Evolutionary conservation across 306 rosid species (phyloP), one percentile per base, ranked within the genome.

Genomic region (Cyclanthera cordifolia): DNA sequence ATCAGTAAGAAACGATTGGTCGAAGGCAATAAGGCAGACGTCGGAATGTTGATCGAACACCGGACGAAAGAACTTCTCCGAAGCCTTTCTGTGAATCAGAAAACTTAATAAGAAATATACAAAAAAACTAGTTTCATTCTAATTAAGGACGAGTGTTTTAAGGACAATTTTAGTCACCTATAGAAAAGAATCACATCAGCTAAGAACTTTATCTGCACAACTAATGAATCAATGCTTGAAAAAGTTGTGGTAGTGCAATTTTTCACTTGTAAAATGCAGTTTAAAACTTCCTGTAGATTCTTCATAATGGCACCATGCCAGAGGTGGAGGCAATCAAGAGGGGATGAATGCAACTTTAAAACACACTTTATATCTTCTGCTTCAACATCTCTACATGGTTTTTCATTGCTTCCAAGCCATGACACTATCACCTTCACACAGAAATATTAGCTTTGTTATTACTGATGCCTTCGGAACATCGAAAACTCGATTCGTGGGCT

Each of bases 251-350:
- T 17, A 1, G 48, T 34, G 67, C 48, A 59, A 13, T 72, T 81
- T 76, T 85, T 87, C 11, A 82, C 50, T 76, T 82, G 84, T 71
- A 76, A 71, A 23, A 90, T 83, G 74, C 88, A 87, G 67, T 83
- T 78, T 74, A 82, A 77, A 72, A 83, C 75, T 67, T 74, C 83
- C 60, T 77, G 79, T 71, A 93, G 59, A 72, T 93, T 90, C 81
- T 83, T 86, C 82, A 30, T 78, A 64, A 93, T 76, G 69, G 87
- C 89, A 58, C 77, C 68, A 66, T 93, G 94, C 98, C 98, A 93
- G 52, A 89, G 74, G 47, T 79, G 83, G 71, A 93, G 94, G 70
- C 86, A 84, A 65, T 85, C 84, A 79, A 89, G 74, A 49, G 84
- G 91, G 75, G 65, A 70, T 51, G 71, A 82, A 76, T 74, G 63